Percentiles rank a stretch among this genome's conserved stretches.
Evolutionary conservation across 179 eudicot genomes (phyloP).

Genomic region (Vitellaria paradoxa): DNA sequence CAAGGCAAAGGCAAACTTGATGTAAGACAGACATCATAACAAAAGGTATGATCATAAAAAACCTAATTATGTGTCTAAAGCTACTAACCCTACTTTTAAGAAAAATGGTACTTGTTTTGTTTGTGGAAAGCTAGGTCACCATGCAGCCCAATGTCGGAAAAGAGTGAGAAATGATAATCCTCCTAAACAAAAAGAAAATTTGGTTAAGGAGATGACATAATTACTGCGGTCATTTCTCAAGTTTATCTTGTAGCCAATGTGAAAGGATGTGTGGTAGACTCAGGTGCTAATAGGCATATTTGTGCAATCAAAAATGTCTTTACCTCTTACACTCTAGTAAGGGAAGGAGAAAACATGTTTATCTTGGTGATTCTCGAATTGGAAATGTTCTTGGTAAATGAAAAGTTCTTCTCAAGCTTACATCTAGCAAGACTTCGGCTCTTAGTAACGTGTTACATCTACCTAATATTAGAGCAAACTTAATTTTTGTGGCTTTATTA

Average conservation of each 20-base stretch:
- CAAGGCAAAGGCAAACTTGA: too few relatives aligned
- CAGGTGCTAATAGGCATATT: constrained; percentile 8
- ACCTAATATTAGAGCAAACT: not conserved
- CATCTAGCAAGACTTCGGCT: not conserved
- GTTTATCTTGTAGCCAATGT: not conserved
- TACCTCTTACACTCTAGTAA: too few relatives aligned
- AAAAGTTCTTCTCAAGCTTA: constrained; percentile 11
- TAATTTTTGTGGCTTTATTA: not conserved
- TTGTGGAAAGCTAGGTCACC: not conserved
- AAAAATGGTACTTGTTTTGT: not conserved
- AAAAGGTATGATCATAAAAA: too few relatives aligned
- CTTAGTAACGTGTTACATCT: not conserved
- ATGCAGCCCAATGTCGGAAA: not conserved
- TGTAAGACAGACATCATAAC: too few relatives aligned
- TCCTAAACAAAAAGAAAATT: not conserved
- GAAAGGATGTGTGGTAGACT: constrained; percentile 9
- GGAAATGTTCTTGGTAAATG: not conserved
- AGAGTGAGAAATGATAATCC: not conserved
- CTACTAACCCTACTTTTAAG: not conserved
- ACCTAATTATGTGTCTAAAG: too few relatives aligned
- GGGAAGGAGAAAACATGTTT: not conserved
- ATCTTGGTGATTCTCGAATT: not conserved
- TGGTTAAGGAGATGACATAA: not conserved
- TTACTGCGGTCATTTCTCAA: not conserved
- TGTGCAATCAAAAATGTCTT: not conserved